Base-by-base conservation (phyloP, 2,329 filamentous ascomycete species). In the Botryotinia globosa region DNA sequence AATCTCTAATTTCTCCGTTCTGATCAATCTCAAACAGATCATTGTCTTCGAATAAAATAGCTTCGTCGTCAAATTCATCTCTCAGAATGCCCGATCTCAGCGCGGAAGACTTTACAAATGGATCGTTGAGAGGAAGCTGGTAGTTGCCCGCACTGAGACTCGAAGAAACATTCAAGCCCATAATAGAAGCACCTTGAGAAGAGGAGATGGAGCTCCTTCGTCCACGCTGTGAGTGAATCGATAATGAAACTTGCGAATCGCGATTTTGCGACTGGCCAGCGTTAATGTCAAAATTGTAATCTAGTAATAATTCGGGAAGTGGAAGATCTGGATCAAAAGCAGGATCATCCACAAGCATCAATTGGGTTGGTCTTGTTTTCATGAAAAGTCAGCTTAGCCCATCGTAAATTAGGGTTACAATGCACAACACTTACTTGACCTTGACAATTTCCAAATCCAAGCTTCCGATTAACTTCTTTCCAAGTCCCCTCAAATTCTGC, bases 291-390 rank as follows among this genome's bases (percentile, higher is more conserved):
- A 88, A 80, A 4, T 82, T 80, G 18, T 82, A 82, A 67, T 88
- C 85, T 34, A 88, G 80, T 45, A 90, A 85, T 72, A 91, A 84
- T 0, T 86, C 84, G 1, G 90, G 88, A 39, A 94, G 83, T 48
- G 85, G 84, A 48, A 90, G 85, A 61, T 91, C 89, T 0, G 91
- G 90, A 16, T 92, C 82, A 79, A 98, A 98, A 59, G 88, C 86
- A 0, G 94, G 94, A 78, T 98, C 95, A 78, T 98, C 93, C 71
- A 88, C 85, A 2, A 98, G 85, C 4, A 94, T 84, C 72, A 98
- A 89, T 77, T 94, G 90, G 37, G 92, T 89, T 8, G 88, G 89
- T 77, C 93, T 97, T 76, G 25, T 56, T 56, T 42, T 56, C 65
- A 56, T 8, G 6, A 32, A 42, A 67, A n/a, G 51, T 67, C 34